phyloP scores from a whole-genome alignment of 345 rosid genomes.

The Melastoma malabathricum region DNA sequence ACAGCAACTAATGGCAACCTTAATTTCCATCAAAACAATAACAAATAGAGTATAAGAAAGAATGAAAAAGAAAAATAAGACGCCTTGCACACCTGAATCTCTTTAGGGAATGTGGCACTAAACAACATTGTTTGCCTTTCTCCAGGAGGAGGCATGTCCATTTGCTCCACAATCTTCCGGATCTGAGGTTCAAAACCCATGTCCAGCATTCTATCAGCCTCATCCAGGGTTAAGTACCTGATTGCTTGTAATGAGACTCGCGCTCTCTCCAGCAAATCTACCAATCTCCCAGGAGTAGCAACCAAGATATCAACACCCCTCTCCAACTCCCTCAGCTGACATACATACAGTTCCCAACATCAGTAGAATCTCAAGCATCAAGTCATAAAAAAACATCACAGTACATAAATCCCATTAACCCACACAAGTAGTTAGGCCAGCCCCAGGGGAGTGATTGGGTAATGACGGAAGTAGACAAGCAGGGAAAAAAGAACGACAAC shows the following conservation, averaged over 20 bases:
- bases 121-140: slow-evolving; percentile 84
- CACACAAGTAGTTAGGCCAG: too few species aligned
- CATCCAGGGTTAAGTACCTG: slow-evolving; percentile 83
- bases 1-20: too few species aligned
- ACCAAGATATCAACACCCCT: slow-evolving; percentile 98
- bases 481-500: too few species aligned
- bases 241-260: slow-evolving; percentile 90
- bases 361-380: too few species aligned
- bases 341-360: neutral
- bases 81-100: slow-evolving; percentile 48
- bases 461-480: too few species aligned
- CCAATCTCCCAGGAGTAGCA: slow-evolving; percentile 97
- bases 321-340: slow-evolving; percentile 84
- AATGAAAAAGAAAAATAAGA: too few species aligned
- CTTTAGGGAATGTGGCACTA: slow-evolving; percentile 95
- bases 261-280: slow-evolving; percentile 87
- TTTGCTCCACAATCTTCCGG: slow-evolving; percentile 87
- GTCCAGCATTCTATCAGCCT: slow-evolving; percentile 99
- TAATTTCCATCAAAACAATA: too few species aligned
- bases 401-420: too few species aligned
- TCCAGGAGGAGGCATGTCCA: slow-evolving; percentile 93
- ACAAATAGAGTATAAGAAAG: too few species aligned
- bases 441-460: too few species aligned
- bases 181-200: slow-evolving; percentile 99
- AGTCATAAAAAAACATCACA: too few species aligned